Evolutionary conservation across 805 yeast species (phyloP).

Genomic region (Ogataea kodamae): DNA sequence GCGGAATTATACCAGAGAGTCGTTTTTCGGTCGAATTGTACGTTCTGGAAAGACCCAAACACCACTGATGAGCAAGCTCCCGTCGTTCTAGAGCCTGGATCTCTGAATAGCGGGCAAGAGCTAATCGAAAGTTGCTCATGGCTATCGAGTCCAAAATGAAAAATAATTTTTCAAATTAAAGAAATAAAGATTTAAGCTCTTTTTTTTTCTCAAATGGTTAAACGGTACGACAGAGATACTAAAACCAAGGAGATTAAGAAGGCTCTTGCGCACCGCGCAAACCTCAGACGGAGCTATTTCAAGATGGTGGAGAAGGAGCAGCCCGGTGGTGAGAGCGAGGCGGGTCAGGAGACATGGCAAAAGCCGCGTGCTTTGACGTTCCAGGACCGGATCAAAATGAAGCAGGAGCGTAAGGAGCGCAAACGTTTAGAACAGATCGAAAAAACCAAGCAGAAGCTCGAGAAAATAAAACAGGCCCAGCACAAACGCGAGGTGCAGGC

Average conservation of each 20-base stretch:
- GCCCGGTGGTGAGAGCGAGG: constrained; percentile 20
- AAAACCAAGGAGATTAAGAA: constrained; percentile 63
- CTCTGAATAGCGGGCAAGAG: constrained; percentile 28
- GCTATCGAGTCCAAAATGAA: too few relatives aligned
- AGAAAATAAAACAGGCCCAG: constrained; percentile 36
- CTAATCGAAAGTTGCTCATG: constrained; percentile 27
- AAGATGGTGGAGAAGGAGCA: constrained; percentile 66
- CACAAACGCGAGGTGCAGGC: constrained; percentile 44
- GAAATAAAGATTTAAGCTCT: too few relatives aligned
- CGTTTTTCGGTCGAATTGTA: constrained; percentile 3
- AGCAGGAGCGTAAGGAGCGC: constrained; percentile 45
- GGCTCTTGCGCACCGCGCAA: constrained; percentile 74
- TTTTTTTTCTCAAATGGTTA: constrained; percentile 7
- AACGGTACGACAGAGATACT: constrained; percentile 27
- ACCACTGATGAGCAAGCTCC: constrained; percentile 29
- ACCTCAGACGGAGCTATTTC: constrained; percentile 77
- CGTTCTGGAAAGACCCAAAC: constrained; percentile 18
- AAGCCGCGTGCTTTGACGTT: constrained; percentile 30
- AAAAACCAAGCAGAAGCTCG: constrained; percentile 33
- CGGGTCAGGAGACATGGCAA: constrained; percentile 25
- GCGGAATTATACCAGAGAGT: constrained; percentile 17
- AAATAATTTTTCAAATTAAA: constrained; percentile 2
- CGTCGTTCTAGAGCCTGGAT: constrained; percentile 23
- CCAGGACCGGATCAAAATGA: constrained; percentile 44
- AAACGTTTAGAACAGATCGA: constrained; percentile 40